Evolutionary conservation across 1,284 basidiomycete genomes (phyloP).

Genomic region (Quambalaria eucalypti): DNA sequence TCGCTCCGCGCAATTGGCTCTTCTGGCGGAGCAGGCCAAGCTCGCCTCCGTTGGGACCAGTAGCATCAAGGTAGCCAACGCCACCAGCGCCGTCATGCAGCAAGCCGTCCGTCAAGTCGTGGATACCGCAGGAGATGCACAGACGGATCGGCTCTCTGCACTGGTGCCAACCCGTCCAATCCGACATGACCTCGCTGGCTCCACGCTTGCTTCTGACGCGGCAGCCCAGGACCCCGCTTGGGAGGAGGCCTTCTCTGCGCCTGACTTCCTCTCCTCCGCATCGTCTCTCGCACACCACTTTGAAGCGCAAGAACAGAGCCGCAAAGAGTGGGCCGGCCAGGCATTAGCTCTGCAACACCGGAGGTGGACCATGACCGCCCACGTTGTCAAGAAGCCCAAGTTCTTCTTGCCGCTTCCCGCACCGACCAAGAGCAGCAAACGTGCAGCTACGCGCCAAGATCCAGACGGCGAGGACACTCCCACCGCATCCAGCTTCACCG

Average conservation of each 20-base stretch:
- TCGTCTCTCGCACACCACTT: not conserved
- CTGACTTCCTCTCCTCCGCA: not conserved
- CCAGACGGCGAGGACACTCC: no score
- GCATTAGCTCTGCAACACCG: not conserved
- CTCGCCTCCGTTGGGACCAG: not conserved
- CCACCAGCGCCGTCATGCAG: not conserved
- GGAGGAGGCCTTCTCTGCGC: not conserved
- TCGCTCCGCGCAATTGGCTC: not conserved
- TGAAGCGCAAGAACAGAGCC: not conserved
- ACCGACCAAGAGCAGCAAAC: no score
- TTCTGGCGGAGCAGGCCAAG: not conserved
- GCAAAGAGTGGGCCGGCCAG: slow-evolving; percentile 1
- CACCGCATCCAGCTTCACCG: no score
- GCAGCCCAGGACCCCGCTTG: not conserved
- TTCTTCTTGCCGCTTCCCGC: no score
- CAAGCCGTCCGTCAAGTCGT: not conserved
- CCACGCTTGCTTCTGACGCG: not conserved
- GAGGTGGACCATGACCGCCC: not conserved
- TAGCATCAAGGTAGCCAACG: not conserved
- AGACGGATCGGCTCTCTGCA: no score
- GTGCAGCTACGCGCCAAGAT: no score
- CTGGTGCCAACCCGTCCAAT: no score
- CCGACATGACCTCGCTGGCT: no score
- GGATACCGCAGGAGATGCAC: not conserved
- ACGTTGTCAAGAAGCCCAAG: no score